These are phyloP conservation scores for Antarctomyces pellizariae DNA, from an alignment of 495 filamentous ascomycete species.

Conservation along the genomic window DNA sequence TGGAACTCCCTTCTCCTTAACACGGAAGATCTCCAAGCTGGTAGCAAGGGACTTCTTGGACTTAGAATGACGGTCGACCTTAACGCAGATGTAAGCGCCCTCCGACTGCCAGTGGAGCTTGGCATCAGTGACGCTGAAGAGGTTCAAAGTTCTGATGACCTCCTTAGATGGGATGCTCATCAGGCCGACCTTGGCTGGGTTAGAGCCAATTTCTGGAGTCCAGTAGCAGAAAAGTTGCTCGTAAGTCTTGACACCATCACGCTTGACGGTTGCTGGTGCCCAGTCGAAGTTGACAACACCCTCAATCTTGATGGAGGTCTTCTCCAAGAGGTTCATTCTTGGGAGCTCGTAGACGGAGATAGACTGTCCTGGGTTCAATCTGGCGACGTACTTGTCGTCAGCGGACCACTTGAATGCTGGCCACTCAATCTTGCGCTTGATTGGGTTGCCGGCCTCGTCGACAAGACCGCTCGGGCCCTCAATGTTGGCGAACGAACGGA, in stretches of 20 bases:
- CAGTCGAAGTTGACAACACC: constrained; percentile 96
- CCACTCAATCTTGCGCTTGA: constrained; percentile 86
- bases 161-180: constrained; percentile 93
- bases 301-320: constrained; percentile 79
- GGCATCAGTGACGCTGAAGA: constrained; percentile 92
- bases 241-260: constrained; percentile 65
- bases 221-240: constrained; percentile 96
- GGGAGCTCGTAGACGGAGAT: constrained; percentile 91
- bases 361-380: constrained; percentile 66
- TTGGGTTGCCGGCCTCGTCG: constrained; percentile 37
- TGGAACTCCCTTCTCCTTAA: constrained; percentile 87
- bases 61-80: constrained; percentile 96
- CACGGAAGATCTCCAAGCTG: constrained; percentile 93
- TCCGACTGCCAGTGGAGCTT: constrained; percentile 97
- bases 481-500: constrained; percentile 78
- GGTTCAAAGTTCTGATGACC: constrained; percentile 75
- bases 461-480: constrained; percentile 36
- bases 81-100: constrained; percentile 82
- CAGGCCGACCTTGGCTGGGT: constrained; percentile 86
- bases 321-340: constrained; percentile 73
- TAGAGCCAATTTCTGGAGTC: constrained; percentile 95
- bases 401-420: constrained; percentile 98
- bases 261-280: constrained; percentile 58
- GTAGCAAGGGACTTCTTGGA: constrained; percentile 94
- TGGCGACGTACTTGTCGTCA: constrained; percentile 89